Evolutionary conservation across 2,329 filamentous ascomycete genomes (phyloP), one percentile per base, ranked within the genome.

Genomic region (Alternaria longipes): DNA sequence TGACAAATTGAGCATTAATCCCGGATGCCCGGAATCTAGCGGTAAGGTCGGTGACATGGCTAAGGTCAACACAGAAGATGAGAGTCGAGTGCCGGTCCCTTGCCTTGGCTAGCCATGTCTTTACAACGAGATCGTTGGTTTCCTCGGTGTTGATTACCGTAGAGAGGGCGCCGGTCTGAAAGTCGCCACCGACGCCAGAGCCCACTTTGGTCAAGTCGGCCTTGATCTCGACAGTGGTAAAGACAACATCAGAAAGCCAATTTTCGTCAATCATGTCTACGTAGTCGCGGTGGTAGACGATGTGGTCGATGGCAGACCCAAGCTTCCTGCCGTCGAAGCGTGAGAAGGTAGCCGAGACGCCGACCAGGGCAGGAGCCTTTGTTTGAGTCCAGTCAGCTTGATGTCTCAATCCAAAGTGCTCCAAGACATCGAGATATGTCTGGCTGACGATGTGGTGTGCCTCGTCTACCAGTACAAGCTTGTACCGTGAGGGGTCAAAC

Each of bases 401-500:
- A 56, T 87, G 79, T 12, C 84, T 82, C 65, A 97, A 84, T 0
- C 89, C 87, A 76, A 99, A 97, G 77, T 98, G 88, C n/a, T 85
- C 82, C 49, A 99, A 82, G 0, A 89, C 85, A 42, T 86, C 85
- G 63, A 96, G 84, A 73, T 98, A 98, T 8, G 89, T 88, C 2
- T 87, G 85, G 0, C 95, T 91, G 45, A 97, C 94, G 54, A 98
- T 97, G 78, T 99, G 95, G 77, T 99, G 95, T 5, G 94, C 95
- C 80, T 99, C 95, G 67, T 99, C 95, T 4, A 99, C 94, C 3
- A 99, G 85, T 0, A 99, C 82, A 0, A 99, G 87, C 79, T 99
- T 99, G 83, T 94, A 98, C 8, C 82, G 83, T 0, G 78, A 79
- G 0, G 93, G 91, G 67, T 96, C 87, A 71, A 94, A 98, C 74